Evolutionary conservation across 2,329 filamentous ascomycete genomes (phyloP).

Genomic region (Graphium sp.): DNA sequence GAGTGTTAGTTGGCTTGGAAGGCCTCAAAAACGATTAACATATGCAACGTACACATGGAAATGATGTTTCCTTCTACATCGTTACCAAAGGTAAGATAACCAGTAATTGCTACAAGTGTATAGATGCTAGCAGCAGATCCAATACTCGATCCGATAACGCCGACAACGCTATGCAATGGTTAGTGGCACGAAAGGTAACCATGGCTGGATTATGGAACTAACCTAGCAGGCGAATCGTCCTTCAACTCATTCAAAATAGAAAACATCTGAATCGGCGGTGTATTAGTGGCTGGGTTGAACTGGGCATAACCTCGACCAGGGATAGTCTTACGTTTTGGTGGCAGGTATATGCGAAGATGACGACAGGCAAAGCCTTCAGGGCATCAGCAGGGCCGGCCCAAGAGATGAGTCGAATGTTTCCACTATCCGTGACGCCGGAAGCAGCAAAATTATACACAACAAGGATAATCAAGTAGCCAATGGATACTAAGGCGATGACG

Average conservation of each 20-base stretch:
- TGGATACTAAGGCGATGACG: constrained; percentile 76
- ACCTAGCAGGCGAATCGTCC: constrained; percentile 63
- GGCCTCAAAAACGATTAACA: neutral
- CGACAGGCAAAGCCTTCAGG: constrained; percentile 77
- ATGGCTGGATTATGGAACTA: too few relatives aligned
- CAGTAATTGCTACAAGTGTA: constrained; percentile 80
- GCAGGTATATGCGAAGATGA: constrained; percentile 98
- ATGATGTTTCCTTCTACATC: constrained; percentile 85
- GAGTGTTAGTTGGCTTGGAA: constrained; percentile 5
- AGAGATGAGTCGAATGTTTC: constrained; percentile 56
- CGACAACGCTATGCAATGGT: constrained; percentile 55
- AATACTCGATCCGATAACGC: constrained; percentile 69
- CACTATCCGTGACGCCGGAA: constrained; percentile 58
- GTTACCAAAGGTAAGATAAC: constrained; percentile 90
- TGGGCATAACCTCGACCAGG: neutral
- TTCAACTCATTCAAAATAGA: constrained; percentile 91
- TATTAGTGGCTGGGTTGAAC: constrained; percentile 1
- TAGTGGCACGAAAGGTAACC: too few relatives aligned
- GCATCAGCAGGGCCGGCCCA: constrained; percentile 68
- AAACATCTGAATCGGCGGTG: constrained; percentile 59
- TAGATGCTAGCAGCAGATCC: constrained; percentile 80
- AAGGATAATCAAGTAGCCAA: constrained; percentile 82
- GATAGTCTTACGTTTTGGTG: constrained; percentile 67
- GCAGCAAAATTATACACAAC: constrained; percentile 85
- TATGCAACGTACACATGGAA: constrained; percentile 56